A percentile compares a stretch with the other conserved stretches of the same genome.
phyloP scores from a whole-genome alignment of 495 filamentous ascomycete species.

The Gamarada debralockiae region DNA sequence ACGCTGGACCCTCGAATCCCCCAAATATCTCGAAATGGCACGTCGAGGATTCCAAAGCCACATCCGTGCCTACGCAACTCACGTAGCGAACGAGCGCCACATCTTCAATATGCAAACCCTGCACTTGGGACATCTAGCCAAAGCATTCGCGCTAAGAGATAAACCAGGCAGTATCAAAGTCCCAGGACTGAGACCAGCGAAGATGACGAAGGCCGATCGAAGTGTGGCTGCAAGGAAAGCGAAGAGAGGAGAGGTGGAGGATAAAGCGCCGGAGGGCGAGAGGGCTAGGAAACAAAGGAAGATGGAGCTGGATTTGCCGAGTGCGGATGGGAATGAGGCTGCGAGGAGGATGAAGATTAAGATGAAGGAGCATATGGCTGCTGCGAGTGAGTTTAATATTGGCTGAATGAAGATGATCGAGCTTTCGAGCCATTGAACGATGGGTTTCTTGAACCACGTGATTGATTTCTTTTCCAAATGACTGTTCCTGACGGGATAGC shows the following conservation, averaged over 20 bases:
- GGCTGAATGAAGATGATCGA: constrained; percentile 43
- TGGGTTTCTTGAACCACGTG: background rate
- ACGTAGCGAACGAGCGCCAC: constrained; percentile 73
- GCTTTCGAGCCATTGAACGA: background rate
- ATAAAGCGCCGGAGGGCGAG: constrained; percentile 25
- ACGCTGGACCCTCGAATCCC: constrained; percentile 61
- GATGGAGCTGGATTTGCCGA: constrained; percentile 23
- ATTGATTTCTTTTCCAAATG: no score
- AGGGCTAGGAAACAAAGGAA: constrained; percentile 25
- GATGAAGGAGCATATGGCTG: constrained; percentile 72
- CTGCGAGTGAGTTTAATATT: constrained; percentile 84
- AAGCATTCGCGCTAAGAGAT: constrained; percentile 86
- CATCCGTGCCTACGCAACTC: constrained; percentile 91
- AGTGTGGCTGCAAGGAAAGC: constrained; percentile 25
- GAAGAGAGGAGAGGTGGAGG: constrained; percentile 32
- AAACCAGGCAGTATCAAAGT: constrained; percentile 82
- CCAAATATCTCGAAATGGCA: constrained; percentile 63
- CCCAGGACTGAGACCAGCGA: constrained; percentile 46
- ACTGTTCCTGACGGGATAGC: no score
- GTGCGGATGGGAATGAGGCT: constrained; percentile 56
- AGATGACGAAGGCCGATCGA: constrained; percentile 27
- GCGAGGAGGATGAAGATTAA: constrained; percentile 74
- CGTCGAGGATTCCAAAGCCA: constrained; percentile 85
- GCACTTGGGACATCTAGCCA: constrained; percentile 90
- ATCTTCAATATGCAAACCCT: constrained; percentile 87